phyloP scores from a whole-genome alignment of 441 rosid genomes.

The Monsonia emarginata region DNA sequence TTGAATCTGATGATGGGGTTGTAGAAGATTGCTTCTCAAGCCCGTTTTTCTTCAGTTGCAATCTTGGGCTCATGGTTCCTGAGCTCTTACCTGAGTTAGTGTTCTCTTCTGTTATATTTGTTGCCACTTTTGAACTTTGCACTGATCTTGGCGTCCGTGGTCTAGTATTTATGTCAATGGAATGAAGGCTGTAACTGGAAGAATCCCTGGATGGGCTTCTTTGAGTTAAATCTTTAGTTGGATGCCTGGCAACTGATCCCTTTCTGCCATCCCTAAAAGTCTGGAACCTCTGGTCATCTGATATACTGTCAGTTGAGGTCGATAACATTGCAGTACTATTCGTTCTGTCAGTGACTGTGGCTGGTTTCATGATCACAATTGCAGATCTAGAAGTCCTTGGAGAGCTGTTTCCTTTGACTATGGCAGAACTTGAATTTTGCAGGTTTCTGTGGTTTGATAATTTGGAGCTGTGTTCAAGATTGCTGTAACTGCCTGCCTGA shows the following conservation, averaged over 20 bases:
- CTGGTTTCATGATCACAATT: conserved; percentile 48
- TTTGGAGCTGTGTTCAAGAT: conserved; percentile 27
- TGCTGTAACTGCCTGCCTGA: conserved; percentile 25
- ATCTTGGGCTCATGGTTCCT: conserved; percentile 38
- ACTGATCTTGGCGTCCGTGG: conserved; percentile 21
- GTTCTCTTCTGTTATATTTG: conserved; percentile 24
- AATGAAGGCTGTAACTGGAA: conserved; percentile 23
- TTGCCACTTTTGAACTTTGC: conserved; percentile 29
- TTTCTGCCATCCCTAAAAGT: conserved; percentile 27
- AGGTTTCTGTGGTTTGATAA: conserved; percentile 16
- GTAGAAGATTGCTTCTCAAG: conserved; percentile 38
- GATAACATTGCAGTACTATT: conserved; percentile 22
- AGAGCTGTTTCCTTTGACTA: conserved; percentile 27
- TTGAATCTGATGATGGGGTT: conserved; percentile 35
- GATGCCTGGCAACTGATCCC: conserved; percentile 29
- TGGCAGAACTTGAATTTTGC: conserved; percentile 25
- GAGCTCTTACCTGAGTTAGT: conserved; percentile 30
- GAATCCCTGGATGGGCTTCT: conserved; percentile 28
- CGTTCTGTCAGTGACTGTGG: conserved; percentile 29
- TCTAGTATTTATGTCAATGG: conserved; percentile 26
- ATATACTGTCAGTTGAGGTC: conserved; percentile 22
- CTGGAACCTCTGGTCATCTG: conserved; percentile 27
- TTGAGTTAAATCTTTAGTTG: conserved; percentile 36
- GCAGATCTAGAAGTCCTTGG: conserved; percentile 41
- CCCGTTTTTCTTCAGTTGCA: conserved; percentile 41